Evolutionary conservation across 768 basidiomycete species (phyloP).

Genomic region (Hericium rajendrae): DNA sequence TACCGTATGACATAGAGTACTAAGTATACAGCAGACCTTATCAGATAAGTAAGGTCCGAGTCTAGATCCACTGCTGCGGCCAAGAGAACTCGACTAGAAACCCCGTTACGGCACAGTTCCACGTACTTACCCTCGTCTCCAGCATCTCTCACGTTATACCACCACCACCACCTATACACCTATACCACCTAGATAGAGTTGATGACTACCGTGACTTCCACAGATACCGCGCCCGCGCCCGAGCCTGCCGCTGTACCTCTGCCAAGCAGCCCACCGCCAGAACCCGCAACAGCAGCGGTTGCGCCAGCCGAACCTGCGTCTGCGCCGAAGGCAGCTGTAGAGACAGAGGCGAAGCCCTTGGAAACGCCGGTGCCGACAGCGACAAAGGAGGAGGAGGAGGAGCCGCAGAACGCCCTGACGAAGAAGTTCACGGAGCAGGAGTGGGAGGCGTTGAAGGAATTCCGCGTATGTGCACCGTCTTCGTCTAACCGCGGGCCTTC

Average conservation of each 20-base stretch:
- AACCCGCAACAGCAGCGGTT: conserved; percentile 8
- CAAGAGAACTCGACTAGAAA: too few relatives aligned
- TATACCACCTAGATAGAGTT: neutral
- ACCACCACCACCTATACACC: too few relatives aligned
- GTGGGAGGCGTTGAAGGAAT: conserved; percentile 58
- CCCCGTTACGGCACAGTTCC: too few relatives aligned
- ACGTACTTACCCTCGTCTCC: too few relatives aligned
- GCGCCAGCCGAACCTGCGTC: neutral
- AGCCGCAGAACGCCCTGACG: conserved; percentile 65
- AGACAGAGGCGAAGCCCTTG: conserved; percentile 8
- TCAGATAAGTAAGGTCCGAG: too few relatives aligned
- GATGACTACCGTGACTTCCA: conserved; percentile 2
- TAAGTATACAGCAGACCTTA: too few relatives aligned
- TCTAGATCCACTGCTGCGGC: too few relatives aligned
- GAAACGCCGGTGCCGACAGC: conserved; percentile 4
- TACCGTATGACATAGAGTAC: too few relatives aligned
- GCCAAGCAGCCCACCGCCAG: conserved; percentile 10
- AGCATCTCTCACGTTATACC: too few relatives aligned
- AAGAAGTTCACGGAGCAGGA: conserved; percentile 61
- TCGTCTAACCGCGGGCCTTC: neutral
- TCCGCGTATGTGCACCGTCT: conserved; percentile 39
- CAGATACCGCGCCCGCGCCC: conserved; percentile 2
- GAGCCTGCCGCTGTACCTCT: conserved; percentile 6
- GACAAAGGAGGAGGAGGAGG: conserved; percentile 21
- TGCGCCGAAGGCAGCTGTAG: conserved; percentile 4